Conservation (phyloP, 306 rosid species). For the Inga oerstediana region DNA sequence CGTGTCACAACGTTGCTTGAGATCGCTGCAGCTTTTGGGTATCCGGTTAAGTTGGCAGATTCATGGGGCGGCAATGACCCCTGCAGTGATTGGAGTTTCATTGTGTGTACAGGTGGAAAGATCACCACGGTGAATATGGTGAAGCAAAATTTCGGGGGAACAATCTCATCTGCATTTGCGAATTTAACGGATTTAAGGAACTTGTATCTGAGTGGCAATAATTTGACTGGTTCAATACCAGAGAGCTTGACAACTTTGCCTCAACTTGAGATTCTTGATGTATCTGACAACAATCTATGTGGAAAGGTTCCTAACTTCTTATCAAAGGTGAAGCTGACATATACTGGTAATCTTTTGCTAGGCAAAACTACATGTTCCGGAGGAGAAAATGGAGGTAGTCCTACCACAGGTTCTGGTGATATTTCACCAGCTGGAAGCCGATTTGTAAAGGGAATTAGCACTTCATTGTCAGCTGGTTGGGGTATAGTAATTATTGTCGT, state of each 20-base stretch:
- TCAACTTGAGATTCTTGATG: constrained; percentile 59
- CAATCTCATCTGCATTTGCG: constrained; percentile 68
- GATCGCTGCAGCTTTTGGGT: constrained; percentile 54
- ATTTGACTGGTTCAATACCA: constrained; percentile 65
- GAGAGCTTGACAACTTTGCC: constrained; percentile 42
- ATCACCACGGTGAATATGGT: constrained; percentile 46
- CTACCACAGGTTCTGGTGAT: constrained; percentile 39
- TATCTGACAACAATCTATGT: constrained; percentile 58
- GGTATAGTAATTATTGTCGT: constrained; percentile 64
- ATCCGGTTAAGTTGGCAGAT: constrained; percentile 45
- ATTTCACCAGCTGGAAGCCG: constrained; percentile 36
- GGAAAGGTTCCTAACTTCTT: constrained; percentile 67
- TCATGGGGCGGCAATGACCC: constrained; percentile 58
- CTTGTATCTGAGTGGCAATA: constrained; percentile 49
- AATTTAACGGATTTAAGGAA: constrained; percentile 55
- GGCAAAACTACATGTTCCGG: constrained; percentile 50
- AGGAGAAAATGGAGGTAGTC: constrained; percentile 40
- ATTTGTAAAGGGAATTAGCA: constrained; percentile 5
- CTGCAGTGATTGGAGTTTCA: constrained; percentile 47
- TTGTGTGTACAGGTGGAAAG: constrained; percentile 47
- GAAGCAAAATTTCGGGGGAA: constrained; percentile 51
- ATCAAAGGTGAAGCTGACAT: constrained; percentile 40
- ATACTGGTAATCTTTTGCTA: constrained; percentile 55
- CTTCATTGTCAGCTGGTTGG: constrained; percentile 50
- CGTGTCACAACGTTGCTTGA: constrained; percentile 53